These are phyloP conservation scores for Arthrobotrys megalospora DNA, from an alignment of 2,329 filamentous ascomycete genomes.

Conservation along the genomic window DNA sequence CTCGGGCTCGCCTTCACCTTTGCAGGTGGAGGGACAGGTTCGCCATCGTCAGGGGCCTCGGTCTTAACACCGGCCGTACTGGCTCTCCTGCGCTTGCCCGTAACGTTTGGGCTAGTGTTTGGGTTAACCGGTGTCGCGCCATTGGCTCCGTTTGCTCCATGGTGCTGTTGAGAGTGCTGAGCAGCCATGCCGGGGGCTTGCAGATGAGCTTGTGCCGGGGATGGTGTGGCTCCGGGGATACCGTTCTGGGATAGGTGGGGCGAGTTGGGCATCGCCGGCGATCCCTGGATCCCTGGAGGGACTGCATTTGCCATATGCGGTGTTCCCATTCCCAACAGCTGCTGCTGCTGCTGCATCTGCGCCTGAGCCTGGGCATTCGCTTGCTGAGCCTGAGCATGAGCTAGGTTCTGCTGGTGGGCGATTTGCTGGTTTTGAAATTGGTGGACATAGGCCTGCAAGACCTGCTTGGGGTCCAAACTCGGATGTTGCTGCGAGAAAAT, in stretches of 20 bases:
- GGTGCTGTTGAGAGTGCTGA: slow-evolving; percentile 79
- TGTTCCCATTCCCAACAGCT: slow-evolving; percentile 63
- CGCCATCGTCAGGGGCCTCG: slow-evolving; percentile 65
- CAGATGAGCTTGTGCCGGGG: slow-evolving; percentile 75
- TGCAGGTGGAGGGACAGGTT: slow-evolving; percentile 61
- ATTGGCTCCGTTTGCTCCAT: slow-evolving; percentile 66
- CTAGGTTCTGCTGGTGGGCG: slow-evolving; percentile 64
- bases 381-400: slow-evolving; percentile 65
- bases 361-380: slow-evolving; percentile 61
- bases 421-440: slow-evolving; percentile 68
- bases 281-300: slow-evolving; percentile 63
- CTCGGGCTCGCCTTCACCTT: slow-evolving; percentile 68
- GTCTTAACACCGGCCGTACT: slow-evolving; percentile 66
- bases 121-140: slow-evolving; percentile 67
- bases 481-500: slow-evolving; percentile 73
- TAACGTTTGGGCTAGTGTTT: slow-evolving; percentile 74
- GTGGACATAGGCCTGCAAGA: slow-evolving; percentile 70
- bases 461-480: slow-evolving; percentile 72
- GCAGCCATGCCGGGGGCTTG: slow-evolving; percentile 78
- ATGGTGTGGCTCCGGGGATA: slow-evolving; percentile 63
- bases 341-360: slow-evolving; percentile 66
- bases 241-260: slow-evolving; percentile 62
- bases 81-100: slow-evolving; percentile 67
- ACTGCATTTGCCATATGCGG: slow-evolving; percentile 62
- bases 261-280: slow-evolving; percentile 63